phyloP scores from a whole-genome alignment of 2,329 filamentous ascomycete genomes.

The Fonsecaea multimorphosa region DNA sequence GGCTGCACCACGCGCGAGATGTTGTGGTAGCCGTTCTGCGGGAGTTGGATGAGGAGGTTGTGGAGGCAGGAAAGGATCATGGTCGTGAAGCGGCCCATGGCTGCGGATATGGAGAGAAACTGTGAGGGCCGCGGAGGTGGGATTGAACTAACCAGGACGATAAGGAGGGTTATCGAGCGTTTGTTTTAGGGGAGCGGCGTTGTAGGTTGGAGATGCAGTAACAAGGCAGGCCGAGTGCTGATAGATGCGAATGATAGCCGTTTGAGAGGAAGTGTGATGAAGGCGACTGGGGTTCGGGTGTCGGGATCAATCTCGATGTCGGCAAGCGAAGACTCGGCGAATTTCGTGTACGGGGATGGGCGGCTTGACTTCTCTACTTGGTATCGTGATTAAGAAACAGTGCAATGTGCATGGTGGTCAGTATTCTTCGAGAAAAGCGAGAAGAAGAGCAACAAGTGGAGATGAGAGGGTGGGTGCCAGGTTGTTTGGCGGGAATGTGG shows the following conservation, averaged over 20 bases:
- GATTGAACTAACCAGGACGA: neutral
- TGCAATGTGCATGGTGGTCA: neutral
- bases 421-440: neutral
- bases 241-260: neutral
- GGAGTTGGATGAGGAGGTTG: slow-evolving; percentile 36
- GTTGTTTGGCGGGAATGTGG: neutral
- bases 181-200: neutral
- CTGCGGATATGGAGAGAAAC: neutral
- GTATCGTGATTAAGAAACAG: neutral
- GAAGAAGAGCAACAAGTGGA: neutral
- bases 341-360: neutral
- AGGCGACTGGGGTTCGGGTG: neutral
- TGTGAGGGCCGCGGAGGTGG: neutral
- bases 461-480: neutral
- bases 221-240: neutral
- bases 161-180: neutral
- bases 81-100: slow-evolving; percentile 35
- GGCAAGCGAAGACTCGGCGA: neutral
- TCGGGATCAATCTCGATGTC: neutral
- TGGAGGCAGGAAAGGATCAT: slow-evolving; percentile 37
- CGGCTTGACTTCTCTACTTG: neutral
- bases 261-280: neutral
- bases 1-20: slow-evolving; percentile 39
- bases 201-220: neutral
- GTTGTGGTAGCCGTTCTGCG: slow-evolving; percentile 39